Percentiles rank a stretch among this genome's conserved stretches.
These are phyloP conservation scores for Stipa capillata DNA, from an alignment of 176 grass and related monocot genomes.

Conservation along the genomic window DNA sequence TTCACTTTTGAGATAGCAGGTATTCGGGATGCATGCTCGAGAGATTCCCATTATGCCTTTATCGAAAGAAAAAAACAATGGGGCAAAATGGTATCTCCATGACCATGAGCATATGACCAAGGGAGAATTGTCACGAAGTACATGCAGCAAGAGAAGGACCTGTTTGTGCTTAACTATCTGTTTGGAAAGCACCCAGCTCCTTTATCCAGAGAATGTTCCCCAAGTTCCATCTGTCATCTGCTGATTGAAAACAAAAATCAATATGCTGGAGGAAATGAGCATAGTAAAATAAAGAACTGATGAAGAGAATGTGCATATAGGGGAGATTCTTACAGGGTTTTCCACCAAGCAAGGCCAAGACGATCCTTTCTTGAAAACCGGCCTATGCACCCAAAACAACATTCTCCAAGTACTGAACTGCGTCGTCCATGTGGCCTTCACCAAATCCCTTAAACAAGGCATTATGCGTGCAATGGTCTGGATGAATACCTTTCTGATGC, in stretches of 20 bases:
- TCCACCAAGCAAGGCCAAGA: neutral
- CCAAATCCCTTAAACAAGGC: constrained; percentile 64
- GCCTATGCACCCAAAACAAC: constrained; percentile 56
- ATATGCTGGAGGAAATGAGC: constrained; percentile 13
- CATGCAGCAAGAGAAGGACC: constrained; percentile 13
- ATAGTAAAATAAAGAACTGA: neutral
- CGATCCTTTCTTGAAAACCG: constrained; percentile 18
- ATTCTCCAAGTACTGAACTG: constrained; percentile 64
- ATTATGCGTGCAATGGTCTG: constrained; percentile 44
- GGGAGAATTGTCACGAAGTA: neutral
- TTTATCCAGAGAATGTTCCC: constrained; percentile 10
- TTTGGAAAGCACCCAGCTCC: constrained; percentile 13
- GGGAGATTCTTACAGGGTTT: constrained; percentile 1
- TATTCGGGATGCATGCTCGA: neutral
- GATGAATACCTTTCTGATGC: constrained; percentile 48
- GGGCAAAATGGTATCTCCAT: constrained; percentile 8
- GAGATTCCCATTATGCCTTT: constrained; percentile 9
- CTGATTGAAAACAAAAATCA: constrained; percentile 22
- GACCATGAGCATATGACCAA: constrained; percentile 22
- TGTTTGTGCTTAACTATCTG: constrained; percentile 17
- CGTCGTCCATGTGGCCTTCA: constrained; percentile 35
- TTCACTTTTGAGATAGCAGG: constrained; percentile 21
- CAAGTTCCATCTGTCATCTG: constrained; percentile 8
- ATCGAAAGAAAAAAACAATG: constrained; percentile 14
- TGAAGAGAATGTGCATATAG: constrained; percentile 1